These are phyloP conservation scores for Ceratocystiopsis minuta DNA, from an alignment of 2,329 filamentous ascomycete genomes.

Conservation along the genomic window DNA sequence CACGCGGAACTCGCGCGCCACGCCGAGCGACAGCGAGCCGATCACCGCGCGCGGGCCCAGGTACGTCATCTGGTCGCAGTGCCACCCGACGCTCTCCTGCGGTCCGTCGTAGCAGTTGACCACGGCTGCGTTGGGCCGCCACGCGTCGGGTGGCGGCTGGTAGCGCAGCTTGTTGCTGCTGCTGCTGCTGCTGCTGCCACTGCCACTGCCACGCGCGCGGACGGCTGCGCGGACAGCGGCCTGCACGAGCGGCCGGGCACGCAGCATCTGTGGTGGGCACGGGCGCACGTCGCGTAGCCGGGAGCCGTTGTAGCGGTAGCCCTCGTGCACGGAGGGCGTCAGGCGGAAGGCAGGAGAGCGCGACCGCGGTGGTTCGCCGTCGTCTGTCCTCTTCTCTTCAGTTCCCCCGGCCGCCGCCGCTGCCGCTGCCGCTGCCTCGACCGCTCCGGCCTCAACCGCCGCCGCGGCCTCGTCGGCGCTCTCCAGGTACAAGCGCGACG, in stretches of 20 bases:
- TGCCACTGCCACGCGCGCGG: constrained; percentile 49
- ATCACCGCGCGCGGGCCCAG: constrained; percentile 78
- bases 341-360: no score
- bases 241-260: constrained; percentile 52
- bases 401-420: background rate
- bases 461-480: constrained; percentile 45
- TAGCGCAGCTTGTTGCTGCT: constrained; percentile 55
- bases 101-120: constrained; percentile 86
- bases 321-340: constrained; percentile 13
- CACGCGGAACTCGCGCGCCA: constrained; percentile 84
- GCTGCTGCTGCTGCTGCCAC: constrained; percentile 50
- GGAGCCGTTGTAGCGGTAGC: constrained; percentile 75
- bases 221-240: constrained; percentile 63
- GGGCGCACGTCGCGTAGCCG: constrained; percentile 58
- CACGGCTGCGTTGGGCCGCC: constrained; percentile 79
- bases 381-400: no score
- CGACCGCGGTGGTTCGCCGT: no score
- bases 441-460: constrained; percentile 20
- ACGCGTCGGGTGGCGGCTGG: constrained; percentile 48
- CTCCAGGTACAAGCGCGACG: constrained; percentile 67
- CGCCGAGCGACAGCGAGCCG: constrained; percentile 76
- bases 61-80: constrained; percentile 85
- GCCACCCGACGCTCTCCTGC: constrained; percentile 72
- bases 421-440: background rate
- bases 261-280: constrained; percentile 55